A percentile compares a stretch with the other conserved stretches of the same genome.
These are phyloP conservation scores for Lycium ferocissimum DNA, from an alignment of 257 asterid species.

Conservation along the genomic window DNA sequence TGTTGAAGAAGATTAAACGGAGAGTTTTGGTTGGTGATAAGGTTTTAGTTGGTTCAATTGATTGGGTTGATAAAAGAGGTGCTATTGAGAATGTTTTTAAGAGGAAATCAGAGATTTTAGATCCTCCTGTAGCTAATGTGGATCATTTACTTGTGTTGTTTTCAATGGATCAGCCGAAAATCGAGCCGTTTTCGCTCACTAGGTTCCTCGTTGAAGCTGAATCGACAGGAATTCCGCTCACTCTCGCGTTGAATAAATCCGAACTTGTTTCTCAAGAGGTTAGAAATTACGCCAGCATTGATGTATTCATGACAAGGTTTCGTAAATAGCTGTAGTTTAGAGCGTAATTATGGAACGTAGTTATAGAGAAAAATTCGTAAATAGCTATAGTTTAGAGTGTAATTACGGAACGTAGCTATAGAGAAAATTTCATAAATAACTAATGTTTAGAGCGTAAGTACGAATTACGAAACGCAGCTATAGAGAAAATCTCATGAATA, in stretches of 20 bases:
- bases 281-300: not conserved
- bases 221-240: slow-evolving; percentile 82
- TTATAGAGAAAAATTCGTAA: too few species aligned
- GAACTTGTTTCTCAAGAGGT: slow-evolving; percentile 83
- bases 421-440: too few species aligned
- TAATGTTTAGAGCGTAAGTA: too few species aligned
- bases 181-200: slow-evolving; percentile 74
- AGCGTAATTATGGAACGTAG: too few species aligned
- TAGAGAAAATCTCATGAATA: too few species aligned
- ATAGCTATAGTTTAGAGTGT: too few species aligned
- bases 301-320: too few species aligned
- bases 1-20: slow-evolving; percentile 90
- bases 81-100: slow-evolving; percentile 87
- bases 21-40: slow-evolving; percentile 93
- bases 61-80: slow-evolving; percentile 89
- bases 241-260: slow-evolving; percentile 79
- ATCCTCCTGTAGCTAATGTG: slow-evolving; percentile 95
- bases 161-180: slow-evolving; percentile 82
- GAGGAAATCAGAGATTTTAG: slow-evolving; percentile 74
- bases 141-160: slow-evolving; percentile 84
- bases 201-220: slow-evolving; percentile 98
- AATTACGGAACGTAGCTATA: too few species aligned
- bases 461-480: too few species aligned
- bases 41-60: slow-evolving; percentile 87
- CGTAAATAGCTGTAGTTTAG: too few species aligned